These are phyloP conservation scores for Sporothrix phasma DNA, from an alignment of 2,329 filamentous ascomycete genomes.

Conservation along the genomic window DNA sequence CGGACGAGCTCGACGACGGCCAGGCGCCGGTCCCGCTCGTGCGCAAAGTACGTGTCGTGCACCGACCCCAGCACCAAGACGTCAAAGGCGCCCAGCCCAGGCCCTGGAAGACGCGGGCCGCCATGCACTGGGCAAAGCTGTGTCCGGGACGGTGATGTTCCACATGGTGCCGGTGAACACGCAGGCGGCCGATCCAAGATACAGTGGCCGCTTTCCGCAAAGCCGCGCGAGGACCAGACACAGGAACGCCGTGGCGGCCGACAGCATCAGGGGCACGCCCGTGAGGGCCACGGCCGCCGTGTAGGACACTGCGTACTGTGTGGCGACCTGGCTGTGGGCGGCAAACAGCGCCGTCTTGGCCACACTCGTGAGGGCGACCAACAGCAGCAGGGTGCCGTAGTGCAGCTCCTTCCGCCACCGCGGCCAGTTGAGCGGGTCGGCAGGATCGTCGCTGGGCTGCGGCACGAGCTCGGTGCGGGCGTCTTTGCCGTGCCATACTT, in stretches of 20 bases:
- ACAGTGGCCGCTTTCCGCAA: conserved; percentile 44
- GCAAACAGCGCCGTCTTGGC: conserved; percentile 46
- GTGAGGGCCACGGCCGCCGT: conserved; percentile 40
- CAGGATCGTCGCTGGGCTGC: conserved; percentile 44
- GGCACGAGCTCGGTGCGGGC: conserved; percentile 39
- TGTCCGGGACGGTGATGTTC: conserved; percentile 33
- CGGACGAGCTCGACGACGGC: conserved; percentile 36
- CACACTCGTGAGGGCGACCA: conserved; percentile 37
- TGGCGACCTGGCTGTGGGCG: conserved; percentile 36
- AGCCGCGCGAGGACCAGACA: conserved; percentile 36
- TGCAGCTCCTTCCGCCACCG: conserved; percentile 44
- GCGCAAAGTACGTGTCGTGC: conserved; percentile 49
- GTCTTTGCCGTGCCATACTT: conserved; percentile 37
- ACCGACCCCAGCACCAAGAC: conserved; percentile 42
- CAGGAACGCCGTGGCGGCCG: conserved; percentile 35
- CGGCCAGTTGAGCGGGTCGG: conserved; percentile 50
- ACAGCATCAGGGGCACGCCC: conserved; percentile 42
- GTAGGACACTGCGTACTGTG: conserved; percentile 36
- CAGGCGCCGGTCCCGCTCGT: conserved; percentile 39
- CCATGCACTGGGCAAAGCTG: conserved; percentile 39
- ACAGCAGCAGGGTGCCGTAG: conserved; percentile 37
- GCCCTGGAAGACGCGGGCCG: conserved; percentile 44
- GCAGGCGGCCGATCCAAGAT: conserved; percentile 36
- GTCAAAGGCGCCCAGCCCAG: conserved; percentile 50
- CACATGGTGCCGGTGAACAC: conserved; percentile 40